Evolutionary conservation across 148 eudicot genomes (phyloP), one percentile per base, ranked within the genome.

Genomic region (Spergularia marina): DNA sequence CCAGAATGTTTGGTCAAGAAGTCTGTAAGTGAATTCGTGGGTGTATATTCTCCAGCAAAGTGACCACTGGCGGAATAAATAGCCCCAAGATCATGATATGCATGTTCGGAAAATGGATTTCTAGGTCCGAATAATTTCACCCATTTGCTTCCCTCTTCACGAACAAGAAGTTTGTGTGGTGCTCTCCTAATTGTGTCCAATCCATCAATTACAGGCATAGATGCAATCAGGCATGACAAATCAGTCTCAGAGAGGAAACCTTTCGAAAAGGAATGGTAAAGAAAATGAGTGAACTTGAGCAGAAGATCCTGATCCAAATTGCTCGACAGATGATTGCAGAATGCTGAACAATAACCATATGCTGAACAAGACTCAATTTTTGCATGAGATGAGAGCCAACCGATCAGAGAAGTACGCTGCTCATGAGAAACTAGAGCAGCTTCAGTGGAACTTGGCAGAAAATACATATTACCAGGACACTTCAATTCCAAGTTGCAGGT

Each of bases 101-200:
- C 53, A 6, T 39, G 16, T 12, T 60, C 52, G 5, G 47, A 2
- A 13, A 36, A 67, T 4, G 74, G 69, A 17, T 77, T 74, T 55
- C 9, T n/a, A 9, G 75, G 56, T 62, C 79, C 83, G 73, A 82
- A 69, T 30, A 84, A 76, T 59, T 64, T 64, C 15, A 14, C 81
- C 84, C 84, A 82, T 12, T 70, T 78, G 54, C 84, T 84, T 39
- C 77, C 64, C 7, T 67, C 71, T 30, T 79, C 77, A 52, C 55
- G 71, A 36, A 84, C 80, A 6, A 84, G 75, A 53, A 47, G 30
- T 12, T 17, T 53, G 52, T 14, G 34, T 47, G 14, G 14, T 34
- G 20, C 71, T 6, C 11, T 40, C 12, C 67, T 69, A 53, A 76
- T 67, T 30, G 41, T 67, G 57, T 66, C 54, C 14, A 53, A 60